Conservation (phyloP, 768 basidiomycete species). For the Suillus subluteus region DNA sequence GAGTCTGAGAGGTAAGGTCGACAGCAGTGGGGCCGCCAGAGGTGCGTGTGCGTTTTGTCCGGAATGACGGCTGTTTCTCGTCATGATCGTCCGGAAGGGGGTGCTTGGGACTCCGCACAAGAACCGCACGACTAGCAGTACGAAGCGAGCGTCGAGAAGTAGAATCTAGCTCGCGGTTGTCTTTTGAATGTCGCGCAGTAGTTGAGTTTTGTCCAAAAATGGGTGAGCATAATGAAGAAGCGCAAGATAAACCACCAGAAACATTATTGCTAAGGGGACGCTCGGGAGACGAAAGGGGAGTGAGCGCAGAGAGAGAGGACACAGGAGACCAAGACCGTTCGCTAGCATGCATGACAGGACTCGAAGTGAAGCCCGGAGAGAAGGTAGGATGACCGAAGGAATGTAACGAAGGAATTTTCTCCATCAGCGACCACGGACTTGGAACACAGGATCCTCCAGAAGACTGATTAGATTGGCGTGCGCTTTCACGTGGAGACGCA, state of each 20-base stretch:
- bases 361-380: conserved; percentile 2
- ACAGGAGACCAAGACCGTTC: conserved; percentile 25
- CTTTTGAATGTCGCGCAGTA: not conserved
- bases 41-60: not conserved
- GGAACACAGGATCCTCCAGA: conserved; percentile 16
- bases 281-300: conserved; percentile 31
- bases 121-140: not conserved
- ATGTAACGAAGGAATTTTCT: conserved; percentile 32
- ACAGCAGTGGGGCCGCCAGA: not conserved
- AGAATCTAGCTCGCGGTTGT: not conserved
- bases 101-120: not conserved
- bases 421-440: conserved; percentile 29
- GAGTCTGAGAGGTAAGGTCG: not conserved
- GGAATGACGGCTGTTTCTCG: not conserved
- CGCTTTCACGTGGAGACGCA: conserved; percentile 8
- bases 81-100: not conserved
- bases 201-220: not conserved
- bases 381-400: conserved; percentile 18
- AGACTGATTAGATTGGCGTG: not conserved
- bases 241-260: not conserved
- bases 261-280: conserved; percentile 4
- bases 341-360: conserved; percentile 12
- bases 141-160: not conserved
- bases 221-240: not conserved
- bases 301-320: conserved; percentile 34